phyloP scores from a whole-genome alignment of 75 land plant genomes.

The Azolla pinnata region DNA sequence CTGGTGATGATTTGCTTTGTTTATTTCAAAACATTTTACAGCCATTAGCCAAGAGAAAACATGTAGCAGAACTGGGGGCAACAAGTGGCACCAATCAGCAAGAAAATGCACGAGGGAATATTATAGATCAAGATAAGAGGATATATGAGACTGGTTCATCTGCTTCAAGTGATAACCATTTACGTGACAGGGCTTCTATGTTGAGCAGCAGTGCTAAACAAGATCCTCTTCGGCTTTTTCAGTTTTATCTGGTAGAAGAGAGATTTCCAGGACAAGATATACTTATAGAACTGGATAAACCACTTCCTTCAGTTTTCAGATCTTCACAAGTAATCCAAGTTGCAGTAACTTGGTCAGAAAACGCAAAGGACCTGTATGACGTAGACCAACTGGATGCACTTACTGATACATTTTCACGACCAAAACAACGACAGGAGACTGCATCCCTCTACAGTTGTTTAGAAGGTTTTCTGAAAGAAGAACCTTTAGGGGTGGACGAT shows the following conservation, averaged over 20 bases:
- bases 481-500: conserved; percentile 85
- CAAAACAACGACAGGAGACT: conserved; percentile 50
- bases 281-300: conserved; percentile 3
- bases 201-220: conserved; percentile 10
- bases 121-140: conserved; percentile 3
- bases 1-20: conserved; percentile 30
- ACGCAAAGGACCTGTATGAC: conserved; percentile 35
- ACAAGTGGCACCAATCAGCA: conserved; percentile 5
- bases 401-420: conserved; percentile 37
- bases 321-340: conserved; percentile 24
- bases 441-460: conserved; percentile 63
- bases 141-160: conserved; percentile 7
- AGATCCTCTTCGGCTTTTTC: conserved; percentile 16
- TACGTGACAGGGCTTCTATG: too few relatives aligned
- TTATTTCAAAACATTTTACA: conserved; percentile 29
- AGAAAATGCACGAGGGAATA: conserved; percentile 9
- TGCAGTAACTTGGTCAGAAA: conserved; percentile 43
- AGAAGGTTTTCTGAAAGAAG: conserved; percentile 78
- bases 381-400: conserved; percentile 23
- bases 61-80: background rate
- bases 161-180: background rate
- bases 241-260: conserved; percentile 51
- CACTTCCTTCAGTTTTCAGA: conserved; percentile 5
- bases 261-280: conserved; percentile 33
- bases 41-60: conserved; percentile 27